These are phyloP conservation scores for Ophiognomonia clavigignenti-juglandacearum DNA, from an alignment of 2,329 filamentous ascomycete species.

Conservation along the genomic window DNA sequence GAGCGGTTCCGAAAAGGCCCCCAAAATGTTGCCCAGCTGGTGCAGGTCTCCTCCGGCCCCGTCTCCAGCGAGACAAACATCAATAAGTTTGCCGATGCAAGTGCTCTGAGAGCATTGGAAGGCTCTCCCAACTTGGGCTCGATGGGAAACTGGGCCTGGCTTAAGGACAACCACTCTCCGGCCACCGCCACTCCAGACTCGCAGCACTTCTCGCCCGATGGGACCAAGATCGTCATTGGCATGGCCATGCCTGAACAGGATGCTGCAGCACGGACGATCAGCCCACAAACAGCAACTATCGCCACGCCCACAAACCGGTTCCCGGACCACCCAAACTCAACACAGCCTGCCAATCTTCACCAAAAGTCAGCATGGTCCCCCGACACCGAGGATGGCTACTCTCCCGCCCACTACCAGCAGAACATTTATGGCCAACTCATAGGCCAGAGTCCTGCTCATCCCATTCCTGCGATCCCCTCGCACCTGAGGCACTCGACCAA, in stretches of 20 bases:
- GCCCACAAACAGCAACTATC: conserved; percentile 44
- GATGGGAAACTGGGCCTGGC: conserved; percentile 54
- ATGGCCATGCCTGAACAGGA: conserved; percentile 58
- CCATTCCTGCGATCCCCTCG: conserved; percentile 54
- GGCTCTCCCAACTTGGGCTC: conserved; percentile 49
- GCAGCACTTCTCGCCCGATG: conserved; percentile 59
- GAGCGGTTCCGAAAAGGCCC: conserved; percentile 40
- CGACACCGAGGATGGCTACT: conserved; percentile 50
- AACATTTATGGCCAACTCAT: conserved; percentile 59
- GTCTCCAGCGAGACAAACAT: conserved; percentile 12
- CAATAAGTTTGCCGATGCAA: conserved; percentile 51
- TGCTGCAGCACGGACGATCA: conserved; percentile 39
- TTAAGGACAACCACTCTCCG: conserved; percentile 35
- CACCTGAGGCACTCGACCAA: conserved; percentile 30
- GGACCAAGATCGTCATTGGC: conserved; percentile 69
- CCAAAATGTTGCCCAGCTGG: conserved; percentile 31
- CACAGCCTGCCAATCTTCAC: conserved; percentile 26
- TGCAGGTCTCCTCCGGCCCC: conserved; percentile 18
- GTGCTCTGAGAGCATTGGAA: conserved; percentile 55
- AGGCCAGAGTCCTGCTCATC: conserved; percentile 41
- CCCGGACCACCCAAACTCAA: conserved; percentile 17
- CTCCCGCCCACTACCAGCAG: conserved; percentile 40
- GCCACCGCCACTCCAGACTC: neutral
- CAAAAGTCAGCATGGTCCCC: conserved; percentile 50
- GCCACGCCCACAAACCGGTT: conserved; percentile 32